Evolutionary conservation across 306 rosid species (phyloP).

Genomic region (Castanea sativa): DNA sequence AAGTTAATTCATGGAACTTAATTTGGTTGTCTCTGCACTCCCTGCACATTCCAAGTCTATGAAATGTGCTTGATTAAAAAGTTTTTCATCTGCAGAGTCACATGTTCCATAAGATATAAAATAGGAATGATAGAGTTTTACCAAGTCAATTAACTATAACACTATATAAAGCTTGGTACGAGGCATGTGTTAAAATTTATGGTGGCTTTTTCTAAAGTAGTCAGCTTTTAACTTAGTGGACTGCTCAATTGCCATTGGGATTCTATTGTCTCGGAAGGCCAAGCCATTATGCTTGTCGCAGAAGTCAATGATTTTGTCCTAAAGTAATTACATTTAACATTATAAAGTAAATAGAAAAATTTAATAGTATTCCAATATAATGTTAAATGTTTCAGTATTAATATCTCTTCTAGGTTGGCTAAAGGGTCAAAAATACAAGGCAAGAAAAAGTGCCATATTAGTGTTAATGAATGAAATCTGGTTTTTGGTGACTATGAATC

Average conservation of each 20-base stretch:
- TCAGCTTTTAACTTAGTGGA: conserved; percentile 26
- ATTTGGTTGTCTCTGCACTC: neutral
- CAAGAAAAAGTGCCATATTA: no score
- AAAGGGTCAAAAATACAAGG: no score
- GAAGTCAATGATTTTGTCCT: conserved; percentile 30
- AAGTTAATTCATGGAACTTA: neutral
- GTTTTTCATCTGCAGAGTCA: neutral
- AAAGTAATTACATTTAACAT: no score
- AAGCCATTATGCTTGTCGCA: conserved; percentile 18
- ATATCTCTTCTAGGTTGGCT: no score
- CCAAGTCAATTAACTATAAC: conserved; percentile 7
- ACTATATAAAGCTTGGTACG: neutral
- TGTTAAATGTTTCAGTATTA: no score
- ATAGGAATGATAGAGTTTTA: neutral
- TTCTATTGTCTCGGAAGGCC: conserved; percentile 29
- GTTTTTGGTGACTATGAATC: no score
- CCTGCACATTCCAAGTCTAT: neutral
- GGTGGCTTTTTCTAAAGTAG: conserved; percentile 25
- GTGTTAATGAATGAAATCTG: no score
- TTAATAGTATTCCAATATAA: no score
- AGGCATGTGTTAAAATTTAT: neutral
- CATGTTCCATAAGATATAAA: conserved; percentile 6
- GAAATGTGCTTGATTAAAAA: neutral
- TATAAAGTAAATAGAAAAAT: no score
- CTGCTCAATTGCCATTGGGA: conserved; percentile 22